phyloP scores from a whole-genome alignment of 257 asterid genomes.

The Sherardia arvensis region DNA sequence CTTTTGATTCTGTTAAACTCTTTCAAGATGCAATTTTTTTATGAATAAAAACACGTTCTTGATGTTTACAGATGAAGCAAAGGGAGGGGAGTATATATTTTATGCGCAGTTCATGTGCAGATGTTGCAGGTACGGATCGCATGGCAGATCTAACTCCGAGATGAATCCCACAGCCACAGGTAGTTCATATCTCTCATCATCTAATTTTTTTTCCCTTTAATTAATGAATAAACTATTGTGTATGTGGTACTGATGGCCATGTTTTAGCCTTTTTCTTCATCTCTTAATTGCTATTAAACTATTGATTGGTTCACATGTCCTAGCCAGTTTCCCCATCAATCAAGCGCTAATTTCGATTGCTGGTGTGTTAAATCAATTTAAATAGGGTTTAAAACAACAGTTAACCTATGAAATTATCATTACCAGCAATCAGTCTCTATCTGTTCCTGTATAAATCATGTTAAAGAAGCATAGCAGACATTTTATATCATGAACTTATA shows the following conservation, averaged over 20 bases:
- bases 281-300: neutral
- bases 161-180: neutral
- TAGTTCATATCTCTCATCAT: neutral
- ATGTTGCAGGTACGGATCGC: neutral
- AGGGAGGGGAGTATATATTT: slow-evolving; percentile 3
- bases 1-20: neutral
- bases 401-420: neutral
- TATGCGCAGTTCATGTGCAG: slow-evolving; percentile 2
- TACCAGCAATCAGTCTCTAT: neutral
- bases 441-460: neutral
- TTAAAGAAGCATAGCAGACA: too few species aligned
- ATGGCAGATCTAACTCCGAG: neutral
- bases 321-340: neutral
- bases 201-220: neutral
- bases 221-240: too few species aligned
- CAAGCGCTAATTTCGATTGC: neutral
- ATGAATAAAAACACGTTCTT: neutral
- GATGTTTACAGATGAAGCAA: neutral
- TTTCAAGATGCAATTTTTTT: too few species aligned
- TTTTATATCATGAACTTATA: neutral
- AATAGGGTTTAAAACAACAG: neutral
- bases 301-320: neutral
- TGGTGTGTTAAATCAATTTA: neutral
- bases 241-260: neutral
- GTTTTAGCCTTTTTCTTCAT: slow-evolving; percentile 1